Conservation (phyloP, 768 basidiomycete genomes). For the Collybia mongolica region DNA sequence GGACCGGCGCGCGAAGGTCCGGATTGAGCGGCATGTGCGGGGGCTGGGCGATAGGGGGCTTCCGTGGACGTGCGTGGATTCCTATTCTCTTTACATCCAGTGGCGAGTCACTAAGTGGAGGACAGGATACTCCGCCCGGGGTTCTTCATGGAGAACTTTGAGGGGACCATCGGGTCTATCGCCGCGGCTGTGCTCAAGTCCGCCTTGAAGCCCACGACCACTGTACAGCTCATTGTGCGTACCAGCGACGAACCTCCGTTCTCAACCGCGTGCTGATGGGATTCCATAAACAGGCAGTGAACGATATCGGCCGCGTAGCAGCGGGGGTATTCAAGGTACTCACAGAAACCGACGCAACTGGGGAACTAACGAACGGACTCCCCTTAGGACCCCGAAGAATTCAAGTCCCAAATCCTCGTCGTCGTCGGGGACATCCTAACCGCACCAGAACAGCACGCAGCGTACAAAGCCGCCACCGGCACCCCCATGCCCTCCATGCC, state of each 20-base stretch:
- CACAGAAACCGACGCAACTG: no score
- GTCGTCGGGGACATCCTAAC: slow-evolving; percentile 29
- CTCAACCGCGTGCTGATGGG: background rate
- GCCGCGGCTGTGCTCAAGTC: slow-evolving; percentile 28
- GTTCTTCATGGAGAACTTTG: slow-evolving; percentile 45
- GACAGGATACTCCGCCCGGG: slow-evolving; percentile 37
- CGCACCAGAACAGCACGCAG: slow-evolving; percentile 21
- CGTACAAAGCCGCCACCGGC: slow-evolving; percentile 25
- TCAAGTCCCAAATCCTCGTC: slow-evolving; percentile 19
- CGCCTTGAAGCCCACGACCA: slow-evolving; percentile 31
- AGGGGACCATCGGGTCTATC: slow-evolving; percentile 33
- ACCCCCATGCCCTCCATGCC: slow-evolving; percentile 25
- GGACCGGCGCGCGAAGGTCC: slow-evolving; percentile 32
- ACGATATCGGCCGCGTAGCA: slow-evolving; percentile 34
- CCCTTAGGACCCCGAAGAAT: slow-evolving; percentile 23
- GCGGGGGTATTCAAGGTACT: slow-evolving; percentile 28
- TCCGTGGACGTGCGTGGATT: slow-evolving; percentile 34
- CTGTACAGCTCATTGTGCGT: slow-evolving; percentile 33
- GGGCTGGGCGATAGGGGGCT: slow-evolving; percentile 27
- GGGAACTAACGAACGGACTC: background rate
- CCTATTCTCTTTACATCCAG: background rate
- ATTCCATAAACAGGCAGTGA: slow-evolving; percentile 20
- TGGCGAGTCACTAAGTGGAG: background rate
- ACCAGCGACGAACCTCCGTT: background rate
- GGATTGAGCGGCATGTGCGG: slow-evolving; percentile 33